Conservation (phyloP, 202 grass and related monocot species). For the Panicum hallii region DNA sequence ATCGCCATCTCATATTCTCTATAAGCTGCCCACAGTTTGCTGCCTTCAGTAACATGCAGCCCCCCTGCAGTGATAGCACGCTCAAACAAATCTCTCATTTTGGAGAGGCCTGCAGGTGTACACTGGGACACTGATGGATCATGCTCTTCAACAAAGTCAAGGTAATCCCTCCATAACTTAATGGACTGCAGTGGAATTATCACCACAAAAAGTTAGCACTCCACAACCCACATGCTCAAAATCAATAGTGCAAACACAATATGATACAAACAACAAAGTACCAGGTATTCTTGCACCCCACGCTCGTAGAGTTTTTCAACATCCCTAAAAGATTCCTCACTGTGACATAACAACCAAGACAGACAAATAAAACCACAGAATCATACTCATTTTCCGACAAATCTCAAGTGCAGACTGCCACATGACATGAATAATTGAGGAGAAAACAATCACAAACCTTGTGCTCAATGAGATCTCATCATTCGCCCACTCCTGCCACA, state of each 20-base stretch:
- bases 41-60: constrained; percentile 74
- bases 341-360: constrained; percentile 34
- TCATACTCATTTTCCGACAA: background rate
- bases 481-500: constrained; percentile 92
- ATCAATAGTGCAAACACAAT: background rate
- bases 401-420: background rate
- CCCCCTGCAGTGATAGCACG: constrained; percentile 82
- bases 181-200: constrained; percentile 68
- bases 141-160: constrained; percentile 83
- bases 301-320: constrained; percentile 89
- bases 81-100: constrained; percentile 93
- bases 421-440: background rate
- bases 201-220: constrained; percentile 40
- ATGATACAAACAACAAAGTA: constrained; percentile 43
- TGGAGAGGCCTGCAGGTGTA: constrained; percentile 68
- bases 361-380: background rate
- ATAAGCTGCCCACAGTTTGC: constrained; percentile 88
- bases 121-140: constrained; percentile 73
- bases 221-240: background rate
- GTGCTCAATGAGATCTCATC: constrained; percentile 75
- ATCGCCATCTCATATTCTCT: constrained; percentile 95
- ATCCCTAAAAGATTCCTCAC: constrained; percentile 59
- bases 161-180: constrained; percentile 81
- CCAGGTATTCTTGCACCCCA: constrained; percentile 95
- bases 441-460: constrained; percentile 50